A percentile compares a stretch with the other conserved stretches of the same genome.
phyloP scores from a whole-genome alignment of 495 filamentous ascomycete species.

The Symbiotaphrina buchneri region DNA sequence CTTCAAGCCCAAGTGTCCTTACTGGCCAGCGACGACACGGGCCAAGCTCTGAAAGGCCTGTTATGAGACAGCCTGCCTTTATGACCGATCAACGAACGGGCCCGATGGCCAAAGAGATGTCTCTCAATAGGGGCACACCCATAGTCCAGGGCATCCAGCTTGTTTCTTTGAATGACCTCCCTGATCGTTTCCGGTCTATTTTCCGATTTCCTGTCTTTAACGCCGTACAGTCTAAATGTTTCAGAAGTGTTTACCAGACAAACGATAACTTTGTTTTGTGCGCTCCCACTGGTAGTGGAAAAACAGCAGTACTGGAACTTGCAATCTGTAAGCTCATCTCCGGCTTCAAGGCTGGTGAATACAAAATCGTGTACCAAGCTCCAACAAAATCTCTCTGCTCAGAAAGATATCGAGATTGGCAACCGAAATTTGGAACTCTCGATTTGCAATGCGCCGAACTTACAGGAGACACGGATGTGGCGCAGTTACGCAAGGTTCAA shows the following conservation, averaged over 20 bases:
- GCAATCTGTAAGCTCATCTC: constrained; percentile 67
- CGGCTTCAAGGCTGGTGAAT: constrained; percentile 36
- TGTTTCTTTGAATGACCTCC: constrained; percentile 45
- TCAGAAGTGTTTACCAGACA: constrained; percentile 41
- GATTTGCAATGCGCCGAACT: constrained; percentile 63
- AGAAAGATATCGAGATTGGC: constrained; percentile 69
- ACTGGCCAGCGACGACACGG: neutral
- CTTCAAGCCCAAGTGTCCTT: constrained; percentile 13
- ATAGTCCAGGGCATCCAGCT: constrained; percentile 47
- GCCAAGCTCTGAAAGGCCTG: neutral
- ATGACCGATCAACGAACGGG: too few species aligned
- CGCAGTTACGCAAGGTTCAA: constrained; percentile 51
- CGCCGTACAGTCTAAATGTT: constrained; percentile 79
- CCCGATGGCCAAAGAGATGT: constrained; percentile 6
- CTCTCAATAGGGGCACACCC: constrained; percentile 17
- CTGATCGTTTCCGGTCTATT: constrained; percentile 52
- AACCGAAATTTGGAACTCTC: constrained; percentile 55
- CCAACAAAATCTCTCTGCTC: constrained; percentile 85
- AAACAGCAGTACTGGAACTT: constrained; percentile 77
- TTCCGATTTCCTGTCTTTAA: constrained; percentile 79
- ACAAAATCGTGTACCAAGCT: constrained; percentile 90
- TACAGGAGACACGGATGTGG: constrained; percentile 73
- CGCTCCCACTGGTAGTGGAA: constrained; percentile 84
- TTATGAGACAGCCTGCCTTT: neutral
- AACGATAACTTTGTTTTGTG: constrained; percentile 75